phyloP scores from a whole-genome alignment of 148 eudicot genomes.

The Spergularia bocconei region DNA sequence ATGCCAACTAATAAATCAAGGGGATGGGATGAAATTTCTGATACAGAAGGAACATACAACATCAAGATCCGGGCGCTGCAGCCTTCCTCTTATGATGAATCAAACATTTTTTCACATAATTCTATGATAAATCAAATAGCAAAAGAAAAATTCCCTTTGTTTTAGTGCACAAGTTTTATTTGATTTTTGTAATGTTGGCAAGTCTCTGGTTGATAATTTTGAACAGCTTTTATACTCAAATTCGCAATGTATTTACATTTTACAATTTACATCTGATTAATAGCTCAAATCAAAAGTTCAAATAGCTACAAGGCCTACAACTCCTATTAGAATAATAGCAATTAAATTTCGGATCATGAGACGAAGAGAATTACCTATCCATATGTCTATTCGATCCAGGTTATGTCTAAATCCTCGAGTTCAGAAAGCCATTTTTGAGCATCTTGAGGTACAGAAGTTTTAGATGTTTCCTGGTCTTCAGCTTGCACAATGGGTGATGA shows the following conservation, averaged over 20 bases:
- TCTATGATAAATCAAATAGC: neutral
- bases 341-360: conserved; percentile 1
- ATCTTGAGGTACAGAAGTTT: conserved; percentile 56
- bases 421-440: conserved; percentile 70
- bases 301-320: neutral
- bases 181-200: neutral
- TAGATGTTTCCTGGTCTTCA: conserved; percentile 35
- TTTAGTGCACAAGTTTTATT: neutral
- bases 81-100: conserved; percentile 32
- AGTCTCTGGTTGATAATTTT: neutral
- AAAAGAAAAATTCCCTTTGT: neutral
- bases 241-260: conserved; percentile 10
- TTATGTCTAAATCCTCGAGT: conserved; percentile 71
- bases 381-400: conserved; percentile 54
- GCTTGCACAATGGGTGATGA: conserved; percentile 29
- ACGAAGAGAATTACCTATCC: neutral
- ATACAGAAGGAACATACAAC: conserved; percentile 22
- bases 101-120: conserved; percentile 22
- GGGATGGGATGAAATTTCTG: conserved; percentile 35
- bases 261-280: neutral
- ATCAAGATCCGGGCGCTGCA: conserved; percentile 42
- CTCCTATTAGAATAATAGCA: neutral
- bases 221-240: neutral
- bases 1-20: conserved; percentile 11
- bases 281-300: neutral